Conservation (phyloP, 176 grass and related monocot species). For the Bonia amplexicaulis region DNA sequence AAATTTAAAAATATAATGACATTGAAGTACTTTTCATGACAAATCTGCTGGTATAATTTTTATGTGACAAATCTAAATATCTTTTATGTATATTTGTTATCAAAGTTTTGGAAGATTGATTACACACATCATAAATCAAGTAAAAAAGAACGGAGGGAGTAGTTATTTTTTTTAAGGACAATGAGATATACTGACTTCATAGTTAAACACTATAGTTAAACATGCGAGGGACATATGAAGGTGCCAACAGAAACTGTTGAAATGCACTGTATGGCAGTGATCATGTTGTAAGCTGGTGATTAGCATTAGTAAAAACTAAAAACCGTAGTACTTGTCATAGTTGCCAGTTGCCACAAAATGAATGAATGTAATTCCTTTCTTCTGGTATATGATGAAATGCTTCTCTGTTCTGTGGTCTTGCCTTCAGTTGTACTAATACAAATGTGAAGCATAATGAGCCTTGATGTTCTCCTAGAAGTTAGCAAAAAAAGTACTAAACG, state of each 20-base stretch:
- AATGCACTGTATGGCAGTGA: neutral
- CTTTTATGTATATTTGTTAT: too few relatives aligned
- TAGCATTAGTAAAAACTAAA: neutral
- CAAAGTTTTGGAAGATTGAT: too few relatives aligned
- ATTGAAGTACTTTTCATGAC: too few relatives aligned
- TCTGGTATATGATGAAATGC: neutral
- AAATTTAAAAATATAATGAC: too few relatives aligned
- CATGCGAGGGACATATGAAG: neutral
- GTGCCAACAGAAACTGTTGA: neutral
- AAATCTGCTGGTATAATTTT: too few relatives aligned
- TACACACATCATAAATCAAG: too few relatives aligned
- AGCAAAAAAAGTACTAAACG: neutral
- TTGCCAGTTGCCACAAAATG: neutral
- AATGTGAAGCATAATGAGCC: neutral
- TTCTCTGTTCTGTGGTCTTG: neutral
- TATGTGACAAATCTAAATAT: too few relatives aligned
- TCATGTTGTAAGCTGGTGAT: neutral
- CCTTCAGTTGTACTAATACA: neutral
- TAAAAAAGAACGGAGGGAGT: too few relatives aligned
- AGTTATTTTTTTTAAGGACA: neutral
- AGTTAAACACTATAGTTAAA: neutral
- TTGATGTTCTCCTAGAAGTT: neutral
- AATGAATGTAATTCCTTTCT: neutral
- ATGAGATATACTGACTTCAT: conserved; percentile 12
- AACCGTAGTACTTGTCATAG: neutral